Evolutionary conservation across 2,329 filamentous ascomycete species (phyloP).

Genomic region (Intubia oerlemansii): DNA sequence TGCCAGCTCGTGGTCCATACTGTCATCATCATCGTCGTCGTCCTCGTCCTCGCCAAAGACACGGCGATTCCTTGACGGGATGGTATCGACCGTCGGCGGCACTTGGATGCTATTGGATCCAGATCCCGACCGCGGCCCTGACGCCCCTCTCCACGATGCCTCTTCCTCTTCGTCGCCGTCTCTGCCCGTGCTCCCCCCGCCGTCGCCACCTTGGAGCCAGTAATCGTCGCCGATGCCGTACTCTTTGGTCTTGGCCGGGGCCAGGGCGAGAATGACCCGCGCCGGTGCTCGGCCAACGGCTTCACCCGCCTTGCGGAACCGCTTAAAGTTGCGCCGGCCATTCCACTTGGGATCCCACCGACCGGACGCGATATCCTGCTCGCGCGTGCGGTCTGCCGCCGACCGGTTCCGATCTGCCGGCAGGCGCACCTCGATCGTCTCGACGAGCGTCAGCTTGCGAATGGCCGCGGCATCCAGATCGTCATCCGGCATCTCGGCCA

Average conservation of each 20-base stretch:
- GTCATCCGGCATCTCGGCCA: constrained; percentile 31
- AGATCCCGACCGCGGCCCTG: neutral
- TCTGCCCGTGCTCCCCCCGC: constrained; percentile 7
- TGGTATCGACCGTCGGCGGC: too few species aligned
- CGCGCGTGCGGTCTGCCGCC: constrained; percentile 14
- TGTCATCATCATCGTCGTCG: constrained; percentile 2
- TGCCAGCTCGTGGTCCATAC: neutral
- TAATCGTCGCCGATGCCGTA: constrained; percentile 59
- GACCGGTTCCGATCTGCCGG: constrained; percentile 13
- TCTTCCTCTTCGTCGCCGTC: constrained; percentile 5
- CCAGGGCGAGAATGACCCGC: constrained; percentile 44
- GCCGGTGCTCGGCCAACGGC: constrained; percentile 18
- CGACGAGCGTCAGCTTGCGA: constrained; percentile 52
- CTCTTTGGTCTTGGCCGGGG: constrained; percentile 48
- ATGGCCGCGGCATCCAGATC: constrained; percentile 52
- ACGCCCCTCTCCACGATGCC: neutral
- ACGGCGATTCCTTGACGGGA: too few species aligned
- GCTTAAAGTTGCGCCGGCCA: constrained; percentile 89
- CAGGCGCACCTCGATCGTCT: constrained; percentile 46
- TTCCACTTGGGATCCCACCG: constrained; percentile 85
- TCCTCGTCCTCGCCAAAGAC: too few species aligned
- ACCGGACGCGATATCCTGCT: constrained; percentile 28
- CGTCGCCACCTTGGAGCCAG: constrained; percentile 39
- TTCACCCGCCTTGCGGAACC: constrained; percentile 45
- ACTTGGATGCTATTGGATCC: too few species aligned